Conservation (phyloP, 2,329 filamentous ascomycete genomes). For the Xylariaceae sp. region DNA sequence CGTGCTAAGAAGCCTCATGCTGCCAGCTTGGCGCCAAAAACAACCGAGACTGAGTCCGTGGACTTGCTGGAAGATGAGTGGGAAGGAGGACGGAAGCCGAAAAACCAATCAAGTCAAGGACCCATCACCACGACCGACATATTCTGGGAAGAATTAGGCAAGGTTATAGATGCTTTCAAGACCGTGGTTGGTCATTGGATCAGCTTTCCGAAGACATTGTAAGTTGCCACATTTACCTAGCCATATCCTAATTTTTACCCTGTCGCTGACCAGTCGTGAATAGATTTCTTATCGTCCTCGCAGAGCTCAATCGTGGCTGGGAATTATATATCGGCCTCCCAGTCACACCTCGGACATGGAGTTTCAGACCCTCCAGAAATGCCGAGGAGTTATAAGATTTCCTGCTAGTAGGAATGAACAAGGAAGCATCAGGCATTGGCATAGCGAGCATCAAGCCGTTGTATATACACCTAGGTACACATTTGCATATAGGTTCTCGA, state of each 20-base stretch:
- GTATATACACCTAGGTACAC: no score
- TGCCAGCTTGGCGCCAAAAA: slow-evolving; percentile 27
- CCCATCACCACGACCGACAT: slow-evolving; percentile 50
- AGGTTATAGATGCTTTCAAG: slow-evolving; percentile 61
- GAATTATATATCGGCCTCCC: slow-evolving; percentile 54
- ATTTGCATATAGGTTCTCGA: no score
- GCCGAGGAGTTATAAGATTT: slow-evolving; percentile 46
- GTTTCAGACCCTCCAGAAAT: slow-evolving; percentile 37
- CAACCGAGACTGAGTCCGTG: neutral
- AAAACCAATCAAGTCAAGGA: slow-evolving; percentile 29
- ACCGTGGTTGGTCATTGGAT: slow-evolving; percentile 71
- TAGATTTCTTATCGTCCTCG: slow-evolving; percentile 43
- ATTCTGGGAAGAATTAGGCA: slow-evolving; percentile 61
- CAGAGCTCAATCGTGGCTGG: slow-evolving; percentile 46
- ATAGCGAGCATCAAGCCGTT: no score
- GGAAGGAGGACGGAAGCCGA: slow-evolving; percentile 36
- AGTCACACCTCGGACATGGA: slow-evolving; percentile 48
- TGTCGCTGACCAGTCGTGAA: neutral
- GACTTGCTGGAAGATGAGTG: slow-evolving; percentile 26
- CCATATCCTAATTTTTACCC: neutral
- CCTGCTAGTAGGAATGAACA: no score
- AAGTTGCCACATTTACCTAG: slow-evolving; percentile 42
- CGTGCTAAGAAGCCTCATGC: slow-evolving; percentile 45
- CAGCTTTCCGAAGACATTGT: slow-evolving; percentile 65
- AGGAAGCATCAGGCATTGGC: no score